A percentile compares a stretch with the other conserved stretches of the same genome.
Conservation (phyloP, 306 rosid species). For the Castanospermum australe region DNA sequence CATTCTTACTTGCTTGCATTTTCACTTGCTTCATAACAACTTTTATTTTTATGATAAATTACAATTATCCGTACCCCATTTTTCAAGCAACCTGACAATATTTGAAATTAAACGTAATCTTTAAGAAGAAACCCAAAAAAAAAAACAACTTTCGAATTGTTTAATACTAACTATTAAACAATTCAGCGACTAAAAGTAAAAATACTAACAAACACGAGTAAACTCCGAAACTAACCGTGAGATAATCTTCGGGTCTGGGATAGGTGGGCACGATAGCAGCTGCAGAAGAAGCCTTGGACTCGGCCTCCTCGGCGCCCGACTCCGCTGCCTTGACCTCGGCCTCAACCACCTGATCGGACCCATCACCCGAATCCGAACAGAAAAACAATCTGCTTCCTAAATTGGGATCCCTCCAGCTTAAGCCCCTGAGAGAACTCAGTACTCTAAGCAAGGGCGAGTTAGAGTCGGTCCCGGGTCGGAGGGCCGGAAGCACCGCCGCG, state of each 20-base stretch:
- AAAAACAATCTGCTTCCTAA: constrained; percentile 55
- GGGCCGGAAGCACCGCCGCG: constrained; percentile 32
- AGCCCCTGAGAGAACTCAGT: constrained; percentile 48
- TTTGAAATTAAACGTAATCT: background rate
- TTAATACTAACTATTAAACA: background rate
- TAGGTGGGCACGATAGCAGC: constrained; percentile 76
- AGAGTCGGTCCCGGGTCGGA: constrained; percentile 47
- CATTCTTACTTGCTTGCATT: background rate
- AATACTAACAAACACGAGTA: background rate
- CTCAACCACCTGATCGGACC: constrained; percentile 54
- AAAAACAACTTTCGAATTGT: background rate
- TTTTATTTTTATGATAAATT: background rate
- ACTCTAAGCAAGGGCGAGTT: constrained; percentile 51
- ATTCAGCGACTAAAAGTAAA: constrained; percentile 1
- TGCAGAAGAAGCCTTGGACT: constrained; percentile 49
- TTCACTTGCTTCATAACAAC: background rate
- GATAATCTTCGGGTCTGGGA: constrained; percentile 93
- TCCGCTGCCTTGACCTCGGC: constrained; percentile 57
- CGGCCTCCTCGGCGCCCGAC: constrained; percentile 44
- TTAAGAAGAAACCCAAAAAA: background rate
- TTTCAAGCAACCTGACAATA: background rate
- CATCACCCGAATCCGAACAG: constrained; percentile 83
- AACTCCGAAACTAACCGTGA: constrained; percentile 68
- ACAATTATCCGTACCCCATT: background rate
- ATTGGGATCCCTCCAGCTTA: constrained; percentile 29